Evolutionary conservation across 2,329 filamentous ascomycete species (phyloP), one percentile per base, ranked within the genome.

Genomic region (Ilyonectria destructans): DNA sequence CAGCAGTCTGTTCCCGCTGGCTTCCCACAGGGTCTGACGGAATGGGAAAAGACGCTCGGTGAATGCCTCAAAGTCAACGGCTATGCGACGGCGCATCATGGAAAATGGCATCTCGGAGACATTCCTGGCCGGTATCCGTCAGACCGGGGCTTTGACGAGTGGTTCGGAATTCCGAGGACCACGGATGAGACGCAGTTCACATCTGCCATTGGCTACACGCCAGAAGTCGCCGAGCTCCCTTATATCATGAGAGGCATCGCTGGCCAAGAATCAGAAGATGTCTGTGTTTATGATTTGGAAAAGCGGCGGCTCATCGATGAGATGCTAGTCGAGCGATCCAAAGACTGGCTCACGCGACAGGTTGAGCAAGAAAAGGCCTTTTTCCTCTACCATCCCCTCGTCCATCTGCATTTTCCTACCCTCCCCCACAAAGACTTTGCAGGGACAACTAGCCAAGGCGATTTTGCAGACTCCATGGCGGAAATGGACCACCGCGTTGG

Each of bases 161-260:
- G 80, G 79, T 79, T 76, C 10, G 79, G 80, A 1, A 82, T 82
- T 17, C 80, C 80, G 0, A 63, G 80, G 7, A 81, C 79, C 0
- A 81, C 79, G 0, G 79, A 81, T 58, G 80, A 82, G 65, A 80
- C 72, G 2, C 78, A 80, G 58, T 81, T 82, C 26, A 80, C 79
- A 1, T 78, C 73, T 2, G 72, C 78, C 0, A 21, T 78, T 3
- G 80, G 80, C 0, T 82, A 76, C 33, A 74, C 72, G 0, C 74
- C 78, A 2, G 77, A 80, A n/a, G 74, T 79, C 0, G 79, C 77
- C 1, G 77, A 81, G 62, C 35, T 81, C 2, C 78, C 76, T 0
- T 79, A 81, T 40, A 78, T 81, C 65, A 81, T 81, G 79, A 70
- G 74, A 49, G 79, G 78, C 2, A 15, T 62, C 0, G 75, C 77